These are phyloP conservation scores for Serendipita indica DNA, from an alignment of 768 basidiomycete genomes.

Conservation along the genomic window DNA sequence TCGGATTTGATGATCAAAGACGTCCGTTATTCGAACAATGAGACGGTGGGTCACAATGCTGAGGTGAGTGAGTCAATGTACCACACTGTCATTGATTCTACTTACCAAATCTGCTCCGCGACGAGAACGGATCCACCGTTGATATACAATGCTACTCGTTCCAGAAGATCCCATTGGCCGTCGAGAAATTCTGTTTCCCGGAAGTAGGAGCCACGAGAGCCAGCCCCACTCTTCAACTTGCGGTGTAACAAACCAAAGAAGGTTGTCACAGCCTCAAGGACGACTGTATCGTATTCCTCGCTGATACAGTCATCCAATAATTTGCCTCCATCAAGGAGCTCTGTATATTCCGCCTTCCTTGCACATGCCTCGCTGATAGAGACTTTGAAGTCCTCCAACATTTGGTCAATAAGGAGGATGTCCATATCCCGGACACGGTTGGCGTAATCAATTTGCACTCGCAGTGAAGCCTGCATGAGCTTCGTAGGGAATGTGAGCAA, in stretches of 20 bases:
- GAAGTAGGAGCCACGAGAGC: constrained; percentile 72
- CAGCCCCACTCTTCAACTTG: constrained; percentile 81
- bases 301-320: constrained; percentile 75
- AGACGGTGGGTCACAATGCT: constrained; percentile 88
- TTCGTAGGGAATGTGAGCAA: constrained; percentile 94
- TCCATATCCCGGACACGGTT: constrained; percentile 79
- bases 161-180: constrained; percentile 89
- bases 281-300: constrained; percentile 78
- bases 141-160: constrained; percentile 78
- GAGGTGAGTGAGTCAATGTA: background rate
- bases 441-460: constrained; percentile 78
- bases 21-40: constrained; percentile 82
- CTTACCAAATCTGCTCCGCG: constrained; percentile 90
- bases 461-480: constrained; percentile 81
- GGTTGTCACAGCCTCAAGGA: constrained; percentile 70
- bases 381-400: constrained; percentile 83
- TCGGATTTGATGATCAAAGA: constrained; percentile 80
- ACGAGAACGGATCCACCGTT: constrained; percentile 79
- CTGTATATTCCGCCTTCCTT: constrained; percentile 88
- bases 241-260: constrained; percentile 92
- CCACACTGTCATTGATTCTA: constrained; percentile 2
- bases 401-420: constrained; percentile 81
- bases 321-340: constrained; percentile 83
- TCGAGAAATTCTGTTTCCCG: constrained; percentile 98
- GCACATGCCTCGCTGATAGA: constrained; percentile 85